These are phyloP conservation scores for Suhomyces bribrorum DNA, from an alignment of 1,139 yeast species.

Conservation along the genomic window DNA sequence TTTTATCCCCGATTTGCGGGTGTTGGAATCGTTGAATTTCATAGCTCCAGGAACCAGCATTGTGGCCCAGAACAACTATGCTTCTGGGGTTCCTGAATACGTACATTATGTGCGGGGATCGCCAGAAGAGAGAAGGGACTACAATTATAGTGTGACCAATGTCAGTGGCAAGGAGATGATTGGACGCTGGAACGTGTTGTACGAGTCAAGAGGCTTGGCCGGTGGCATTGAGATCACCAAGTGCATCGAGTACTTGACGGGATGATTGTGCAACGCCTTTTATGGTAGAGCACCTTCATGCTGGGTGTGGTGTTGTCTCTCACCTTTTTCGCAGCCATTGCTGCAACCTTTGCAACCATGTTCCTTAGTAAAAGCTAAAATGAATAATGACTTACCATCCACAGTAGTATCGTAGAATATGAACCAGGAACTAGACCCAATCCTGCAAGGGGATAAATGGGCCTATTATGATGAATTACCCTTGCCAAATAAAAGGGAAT, in stretches of 20 bases:
- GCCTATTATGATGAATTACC: no score
- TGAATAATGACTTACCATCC: no score
- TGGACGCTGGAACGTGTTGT: constrained; percentile 50
- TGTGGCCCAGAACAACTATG: constrained; percentile 41
- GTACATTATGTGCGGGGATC: constrained; percentile 38
- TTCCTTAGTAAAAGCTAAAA: no score
- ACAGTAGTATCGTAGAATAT: no score
- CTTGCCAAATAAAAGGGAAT: no score
- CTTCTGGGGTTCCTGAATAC: constrained; percentile 45
- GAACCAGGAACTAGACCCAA: no score
- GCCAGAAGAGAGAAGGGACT: constrained; percentile 37
- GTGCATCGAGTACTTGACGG: constrained; percentile 10
- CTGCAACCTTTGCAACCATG: no score
- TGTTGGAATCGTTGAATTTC: constrained; percentile 41
- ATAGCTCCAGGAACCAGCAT: constrained; percentile 43
- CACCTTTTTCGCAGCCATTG: no score
- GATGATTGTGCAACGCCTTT: no score
- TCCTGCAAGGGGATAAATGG: no score
- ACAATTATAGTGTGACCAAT: constrained; percentile 27
- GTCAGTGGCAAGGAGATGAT: constrained; percentile 29
- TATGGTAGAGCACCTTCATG: no score
- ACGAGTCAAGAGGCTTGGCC: constrained; percentile 26
- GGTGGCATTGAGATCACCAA: constrained; percentile 37
- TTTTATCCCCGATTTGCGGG: constrained; percentile 46
- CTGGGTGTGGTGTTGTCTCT: no score